Conservation (phyloP, 306 rosid species). For the Castanopsis chinensis region DNA sequence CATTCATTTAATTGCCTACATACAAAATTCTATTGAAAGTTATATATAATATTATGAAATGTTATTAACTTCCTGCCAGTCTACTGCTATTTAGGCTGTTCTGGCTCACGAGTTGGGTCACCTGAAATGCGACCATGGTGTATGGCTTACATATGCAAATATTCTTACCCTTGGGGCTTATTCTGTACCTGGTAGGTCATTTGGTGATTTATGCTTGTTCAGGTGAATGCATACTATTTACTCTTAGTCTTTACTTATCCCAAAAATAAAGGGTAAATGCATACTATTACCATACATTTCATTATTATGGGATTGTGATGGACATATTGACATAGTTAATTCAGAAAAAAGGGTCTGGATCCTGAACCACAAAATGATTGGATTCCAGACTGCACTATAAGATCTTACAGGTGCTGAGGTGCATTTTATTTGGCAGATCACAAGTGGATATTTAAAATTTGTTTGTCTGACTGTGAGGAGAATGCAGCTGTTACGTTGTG, state of each 20-base stretch:
- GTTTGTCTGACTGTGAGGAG: neutral
- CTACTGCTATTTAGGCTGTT: slow-evolving; percentile 65
- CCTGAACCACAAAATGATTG: neutral
- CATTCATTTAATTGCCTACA: neutral
- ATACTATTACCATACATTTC: neutral
- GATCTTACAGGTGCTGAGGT: neutral
- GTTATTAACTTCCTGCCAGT: slow-evolving; percentile 27
- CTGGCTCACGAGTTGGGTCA: slow-evolving; percentile 99
- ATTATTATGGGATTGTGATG: neutral
- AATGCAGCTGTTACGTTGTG: neutral
- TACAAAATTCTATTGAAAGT: neutral
- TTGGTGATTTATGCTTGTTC: slow-evolving; percentile 6
- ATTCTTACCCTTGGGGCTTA: slow-evolving; percentile 95
- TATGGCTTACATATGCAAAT: slow-evolving; percentile 97
- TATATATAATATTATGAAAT: slow-evolving; percentile 5
- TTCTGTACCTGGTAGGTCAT: slow-evolving; percentile 71
- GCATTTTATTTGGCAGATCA: neutral
- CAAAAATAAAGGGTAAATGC: neutral
- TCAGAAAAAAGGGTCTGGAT: neutral
- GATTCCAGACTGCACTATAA: neutral
- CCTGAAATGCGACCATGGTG: slow-evolving; percentile 96
- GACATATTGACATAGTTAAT: slow-evolving; percentile 1
- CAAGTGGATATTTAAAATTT: neutral
- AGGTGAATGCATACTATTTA: neutral
- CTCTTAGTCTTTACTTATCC: no score